Evolutionary conservation across 495 filamentous ascomycete species (phyloP), one percentile per base, ranked within the genome.

Genomic region (Jackrogersella multiformis): DNA sequence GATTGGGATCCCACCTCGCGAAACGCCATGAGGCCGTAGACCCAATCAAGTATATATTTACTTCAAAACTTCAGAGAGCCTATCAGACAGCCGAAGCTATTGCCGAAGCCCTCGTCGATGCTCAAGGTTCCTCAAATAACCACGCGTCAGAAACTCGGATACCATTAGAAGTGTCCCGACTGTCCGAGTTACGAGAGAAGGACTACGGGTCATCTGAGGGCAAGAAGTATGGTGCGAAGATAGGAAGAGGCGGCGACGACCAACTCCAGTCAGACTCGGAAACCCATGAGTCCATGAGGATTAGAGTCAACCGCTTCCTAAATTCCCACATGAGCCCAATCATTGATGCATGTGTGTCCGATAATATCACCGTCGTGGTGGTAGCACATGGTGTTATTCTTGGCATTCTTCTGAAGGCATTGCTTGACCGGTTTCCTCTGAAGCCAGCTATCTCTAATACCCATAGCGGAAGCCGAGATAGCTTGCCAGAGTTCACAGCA

Each of bases 301-400:
- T 66, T 26, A 83, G 93, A 32, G 81, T 83, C 2, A 82, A 88
- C 42, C 71, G 56, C 0, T 96, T 96, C 69, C 74, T 96, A 13
- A 77, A 87, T 36, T 70, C 74, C 1, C 79, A 88, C 65, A 78
- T 95, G 0, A 62, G 83, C 3, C 89, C 88, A 18, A 56, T 89
- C 18, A 34, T 93, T 10, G 71, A 80, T 18, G 69, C 73, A 9
- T 64, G 74, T 57, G 64, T 9, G 52, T 54, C 64, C 23, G 65
- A 57, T 30, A 58, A 64, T 24, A 56, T 57, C 6, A 48, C 78
- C 1, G 74, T 94, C 9, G 88, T 86, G 18, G 77, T 94, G 21
- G 90, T 94, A 13, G 87, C 92, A 10, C 93, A 97, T 73, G 93
- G 93, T 36, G 87, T 94, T 26, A 87, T 96, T 20, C 84, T 96